A percentile compares a stretch with the other conserved stretches of the same genome.
Conservation (phyloP, 2,329 filamentous ascomycete species). For the Diaporthe ilicicola region DNA sequence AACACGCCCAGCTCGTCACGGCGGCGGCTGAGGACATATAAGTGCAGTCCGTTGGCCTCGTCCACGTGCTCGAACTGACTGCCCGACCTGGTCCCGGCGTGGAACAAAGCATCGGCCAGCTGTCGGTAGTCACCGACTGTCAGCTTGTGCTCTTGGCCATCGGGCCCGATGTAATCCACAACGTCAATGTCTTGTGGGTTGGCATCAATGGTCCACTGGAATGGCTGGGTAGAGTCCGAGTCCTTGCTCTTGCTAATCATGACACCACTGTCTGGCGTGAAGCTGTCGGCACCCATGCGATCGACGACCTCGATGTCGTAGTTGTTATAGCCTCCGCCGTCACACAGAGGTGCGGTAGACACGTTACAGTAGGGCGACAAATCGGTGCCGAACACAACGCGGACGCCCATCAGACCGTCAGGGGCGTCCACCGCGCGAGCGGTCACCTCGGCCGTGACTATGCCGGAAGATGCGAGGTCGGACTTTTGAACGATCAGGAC, state of each 20-base stretch:
- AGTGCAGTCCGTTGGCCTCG: constrained; percentile 55
- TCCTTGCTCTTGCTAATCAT: constrained; percentile 63
- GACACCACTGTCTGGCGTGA: constrained; percentile 60
- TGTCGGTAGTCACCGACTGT: constrained; percentile 63
- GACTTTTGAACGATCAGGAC: constrained; percentile 55
- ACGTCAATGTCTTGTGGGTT: constrained; percentile 61
- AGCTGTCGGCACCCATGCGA: constrained; percentile 62
- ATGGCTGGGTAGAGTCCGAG: constrained; percentile 49
- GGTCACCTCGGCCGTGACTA: constrained; percentile 55
- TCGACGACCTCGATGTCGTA: constrained; percentile 63
- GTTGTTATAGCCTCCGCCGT: constrained; percentile 58
- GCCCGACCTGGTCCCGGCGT: constrained; percentile 60
- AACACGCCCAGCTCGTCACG: constrained; percentile 53
- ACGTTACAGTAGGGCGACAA: constrained; percentile 54
- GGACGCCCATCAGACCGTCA: constrained; percentile 53
- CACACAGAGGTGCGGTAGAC: constrained; percentile 54
- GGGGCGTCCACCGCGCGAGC: constrained; percentile 55
- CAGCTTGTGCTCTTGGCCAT: constrained; percentile 55
- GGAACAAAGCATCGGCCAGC: constrained; percentile 61
- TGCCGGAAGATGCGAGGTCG: constrained; percentile 51
- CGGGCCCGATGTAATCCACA: constrained; percentile 58
- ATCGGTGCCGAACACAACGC: constrained; percentile 55
- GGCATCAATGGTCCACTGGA: constrained; percentile 64
- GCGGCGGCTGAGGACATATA: constrained; percentile 56
- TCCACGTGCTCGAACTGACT: constrained; percentile 59